Evolutionary conservation across 352 stramenopile genomes (phyloP).

Genomic region (Pythium phragmitis): DNA sequence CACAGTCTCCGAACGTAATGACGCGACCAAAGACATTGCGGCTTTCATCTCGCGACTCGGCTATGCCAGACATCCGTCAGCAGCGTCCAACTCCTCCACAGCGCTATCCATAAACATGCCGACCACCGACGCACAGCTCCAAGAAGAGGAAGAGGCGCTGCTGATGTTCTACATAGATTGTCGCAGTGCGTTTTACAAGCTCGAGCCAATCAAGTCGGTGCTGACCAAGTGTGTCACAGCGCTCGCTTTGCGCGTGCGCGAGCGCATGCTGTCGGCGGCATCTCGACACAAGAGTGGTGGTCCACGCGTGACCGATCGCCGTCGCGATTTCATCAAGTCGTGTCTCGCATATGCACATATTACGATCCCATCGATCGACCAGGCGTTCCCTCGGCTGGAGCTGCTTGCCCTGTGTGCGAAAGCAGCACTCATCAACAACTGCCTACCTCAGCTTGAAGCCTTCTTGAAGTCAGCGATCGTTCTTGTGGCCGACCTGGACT

Average conservation of each 20-base stretch:
- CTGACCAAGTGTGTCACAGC: constrained; percentile 57
- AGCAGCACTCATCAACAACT: constrained; percentile 66
- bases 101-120: neutral
- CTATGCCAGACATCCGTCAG: constrained; percentile 16
- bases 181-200: constrained; percentile 84
- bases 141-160: constrained; percentile 80
- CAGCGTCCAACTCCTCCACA: neutral
- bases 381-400: constrained; percentile 50
- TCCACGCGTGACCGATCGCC: constrained; percentile 28
- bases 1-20: constrained; percentile 47
- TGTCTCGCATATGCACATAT: constrained; percentile 90
- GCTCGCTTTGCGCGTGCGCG: constrained; percentile 61
- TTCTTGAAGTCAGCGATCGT: constrained; percentile 82
- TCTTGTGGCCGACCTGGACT: constrained; percentile 69
- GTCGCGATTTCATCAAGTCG: constrained; percentile 83
- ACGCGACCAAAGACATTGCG: constrained; percentile 67
- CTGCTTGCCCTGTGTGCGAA: constrained; percentile 67
- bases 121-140: constrained; percentile 19
- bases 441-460: constrained; percentile 85
- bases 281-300: constrained; percentile 12
- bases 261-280: constrained; percentile 27
- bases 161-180: constrained; percentile 89
- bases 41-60: constrained; percentile 81
- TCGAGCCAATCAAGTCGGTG: constrained; percentile 68
- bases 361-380: constrained; percentile 82